Conservation (phyloP, 2,329 filamentous ascomycete species). For the Allantophomopsis cytisporea region DNA sequence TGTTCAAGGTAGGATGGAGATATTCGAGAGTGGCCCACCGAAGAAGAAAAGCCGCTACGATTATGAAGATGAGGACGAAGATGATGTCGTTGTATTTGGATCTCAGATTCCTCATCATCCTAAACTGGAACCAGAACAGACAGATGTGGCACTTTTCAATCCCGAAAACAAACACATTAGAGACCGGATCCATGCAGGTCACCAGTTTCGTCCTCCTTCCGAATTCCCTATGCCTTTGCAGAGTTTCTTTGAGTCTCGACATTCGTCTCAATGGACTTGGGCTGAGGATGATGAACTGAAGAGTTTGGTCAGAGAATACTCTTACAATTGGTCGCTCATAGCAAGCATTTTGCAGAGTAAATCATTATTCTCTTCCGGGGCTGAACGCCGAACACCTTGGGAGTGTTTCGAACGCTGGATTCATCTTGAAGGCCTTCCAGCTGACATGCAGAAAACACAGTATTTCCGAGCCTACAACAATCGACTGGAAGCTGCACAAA, state of each 20-base stretch:
- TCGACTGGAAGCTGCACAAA: constrained; percentile 45
- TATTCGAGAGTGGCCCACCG: constrained; percentile 50
- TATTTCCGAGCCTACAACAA: constrained; percentile 71
- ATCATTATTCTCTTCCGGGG: constrained; percentile 69
- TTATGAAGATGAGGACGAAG: constrained; percentile 60
- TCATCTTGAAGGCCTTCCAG: constrained; percentile 75
- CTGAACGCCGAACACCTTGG: constrained; percentile 88
- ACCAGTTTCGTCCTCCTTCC: constrained; percentile 85
- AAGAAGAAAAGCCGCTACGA: constrained; percentile 73
- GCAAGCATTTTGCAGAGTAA: constrained; percentile 63
- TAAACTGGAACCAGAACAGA: constrained; percentile 52
- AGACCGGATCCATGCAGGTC: constrained; percentile 78
- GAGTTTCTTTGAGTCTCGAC: constrained; percentile 78
- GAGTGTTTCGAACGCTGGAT: constrained; percentile 98
- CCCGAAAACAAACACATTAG: constrained; percentile 81
- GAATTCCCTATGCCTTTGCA: constrained; percentile 85
- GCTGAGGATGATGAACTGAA: constrained; percentile 85
- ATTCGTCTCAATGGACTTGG: constrained; percentile 81
- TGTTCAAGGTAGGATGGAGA: constrained; percentile 65
- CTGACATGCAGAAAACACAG: constrained; percentile 87
- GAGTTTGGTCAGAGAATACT: constrained; percentile 75
- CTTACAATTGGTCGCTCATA: constrained; percentile 96
- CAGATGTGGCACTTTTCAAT: constrained; percentile 75
- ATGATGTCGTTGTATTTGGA: constrained; percentile 29
- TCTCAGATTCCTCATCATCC: constrained; percentile 13